Base-by-base conservation (phyloP, 352 stramenopile genomes). In the Globisporangium ultimum region DNA sequence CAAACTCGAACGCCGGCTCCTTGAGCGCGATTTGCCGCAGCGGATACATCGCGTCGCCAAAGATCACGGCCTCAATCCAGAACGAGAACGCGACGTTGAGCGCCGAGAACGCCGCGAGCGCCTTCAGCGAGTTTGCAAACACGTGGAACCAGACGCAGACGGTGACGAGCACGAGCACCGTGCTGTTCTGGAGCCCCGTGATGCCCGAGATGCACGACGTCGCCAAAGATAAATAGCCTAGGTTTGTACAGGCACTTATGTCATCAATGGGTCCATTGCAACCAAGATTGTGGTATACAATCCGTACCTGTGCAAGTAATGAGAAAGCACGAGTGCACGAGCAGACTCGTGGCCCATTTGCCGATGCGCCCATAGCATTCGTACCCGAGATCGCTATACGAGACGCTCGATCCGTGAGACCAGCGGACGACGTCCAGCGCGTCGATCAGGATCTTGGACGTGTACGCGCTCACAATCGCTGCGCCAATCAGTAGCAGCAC, bases 1-100 rank as follows among this genome's bases (percentile, higher is more conserved):
- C 72, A 52, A 91, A 88, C 41, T 81, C 66, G 54, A 90, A 89
- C 50, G 77, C 66, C 14, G 78, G 74, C 53, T 87, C 61, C 17
- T 80, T 70, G 18, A 85, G 53, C 24, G 78, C 72, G 66, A 92
- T 90, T 50, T 90, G 74, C 68, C 84, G 90, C 20, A 90, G 73
- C 34, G 83, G 83, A 48, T 90, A 92, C 80, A 89, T 90, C 55
- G 83, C 83, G 60, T 92, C 83, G 45, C 83, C 83, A 34, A 92
- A 76, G 72, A 92, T 92, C 49, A 92, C 68, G 36, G 77, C 76
- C 57, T 92, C 83, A 59, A 92, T 83, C 83, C 83, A 92, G 54
- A 90, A 85, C 49, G 69, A 79, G 38, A 92, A 55, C n/a, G 74
- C 78, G n/a, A 92, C 78, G 60, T 92, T 92, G 41, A 92, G 53